Evolutionary conservation across 179 eudicot species (phyloP).

Genomic region (Vitellaria paradoxa): DNA sequence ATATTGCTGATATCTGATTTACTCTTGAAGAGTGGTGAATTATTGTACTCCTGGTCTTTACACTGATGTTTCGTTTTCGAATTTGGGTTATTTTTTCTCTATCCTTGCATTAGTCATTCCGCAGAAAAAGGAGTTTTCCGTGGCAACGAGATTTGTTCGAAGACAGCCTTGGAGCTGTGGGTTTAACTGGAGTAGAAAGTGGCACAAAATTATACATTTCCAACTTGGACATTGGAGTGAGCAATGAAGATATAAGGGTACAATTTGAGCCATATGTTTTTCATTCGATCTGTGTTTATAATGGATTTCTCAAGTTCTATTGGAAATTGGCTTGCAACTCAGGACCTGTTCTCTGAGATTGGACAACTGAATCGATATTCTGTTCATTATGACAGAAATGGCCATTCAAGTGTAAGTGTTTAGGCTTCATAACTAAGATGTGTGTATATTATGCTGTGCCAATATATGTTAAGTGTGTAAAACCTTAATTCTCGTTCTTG

Average conservation of each 20-base stretch:
- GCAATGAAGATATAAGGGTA: conserved; percentile 97
- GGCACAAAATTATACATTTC: conserved; percentile 69
- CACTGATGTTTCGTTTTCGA: conserved; percentile 67
- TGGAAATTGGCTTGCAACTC: conserved; percentile 47
- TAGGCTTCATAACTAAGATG: neutral
- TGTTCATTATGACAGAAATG: conserved; percentile 75
- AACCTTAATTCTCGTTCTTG: too few relatives aligned
- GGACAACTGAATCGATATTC: conserved; percentile 93
- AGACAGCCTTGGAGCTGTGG: conserved; percentile 89
- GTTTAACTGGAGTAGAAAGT: conserved; percentile 59
- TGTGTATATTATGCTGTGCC: too few relatives aligned
- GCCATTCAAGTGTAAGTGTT: conserved; percentile 79
- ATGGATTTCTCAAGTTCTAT: conserved; percentile 35
- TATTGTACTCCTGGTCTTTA: conserved; percentile 32
- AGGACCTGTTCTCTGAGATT: conserved; percentile 90
- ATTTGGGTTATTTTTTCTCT: conserved; percentile 49
- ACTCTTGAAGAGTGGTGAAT: conserved; percentile 38
- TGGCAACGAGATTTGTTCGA: conserved; percentile 85
- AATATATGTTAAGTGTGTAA: too few relatives aligned
- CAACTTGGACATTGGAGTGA: conserved; percentile 86
- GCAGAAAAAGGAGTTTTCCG: conserved; percentile 69
- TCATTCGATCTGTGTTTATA: conserved; percentile 28
- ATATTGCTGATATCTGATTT: conserved; percentile 46
- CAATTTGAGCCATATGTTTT: conserved; percentile 34
- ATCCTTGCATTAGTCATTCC: conserved; percentile 71